Evolutionary conservation across 140 eudicot species (phyloP).

Genomic region (Bidens hawaiensis): DNA sequence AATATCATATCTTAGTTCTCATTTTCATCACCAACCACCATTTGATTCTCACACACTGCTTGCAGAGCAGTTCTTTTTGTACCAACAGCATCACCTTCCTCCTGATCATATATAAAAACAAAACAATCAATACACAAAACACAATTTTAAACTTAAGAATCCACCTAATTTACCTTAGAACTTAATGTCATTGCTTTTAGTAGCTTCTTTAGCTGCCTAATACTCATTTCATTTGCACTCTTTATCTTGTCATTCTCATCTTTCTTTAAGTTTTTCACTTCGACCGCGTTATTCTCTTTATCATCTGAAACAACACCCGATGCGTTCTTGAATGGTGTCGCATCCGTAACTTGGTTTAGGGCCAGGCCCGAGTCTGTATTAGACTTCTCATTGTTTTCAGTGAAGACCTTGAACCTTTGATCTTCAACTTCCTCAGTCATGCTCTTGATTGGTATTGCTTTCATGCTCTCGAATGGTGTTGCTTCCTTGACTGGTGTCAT

Average conservation of each 20-base stretch:
- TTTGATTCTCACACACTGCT: slow-evolving; percentile 32
- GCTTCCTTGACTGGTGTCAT: slow-evolving; percentile 23
- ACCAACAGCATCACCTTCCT: background rate
- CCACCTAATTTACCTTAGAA: slow-evolving; percentile 18
- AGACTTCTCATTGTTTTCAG: no score
- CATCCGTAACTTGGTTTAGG: no score
- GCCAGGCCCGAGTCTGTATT: no score
- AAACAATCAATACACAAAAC: background rate
- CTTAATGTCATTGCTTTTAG: slow-evolving; percentile 33
- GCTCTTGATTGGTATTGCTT: no score
- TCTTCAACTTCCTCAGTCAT: no score
- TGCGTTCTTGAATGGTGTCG: background rate
- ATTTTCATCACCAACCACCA: slow-evolving; percentile 27
- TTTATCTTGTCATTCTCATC: background rate
- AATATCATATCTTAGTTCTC: background rate
- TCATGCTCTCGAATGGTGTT: no score
- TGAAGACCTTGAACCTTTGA: no score
- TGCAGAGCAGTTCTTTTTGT: slow-evolving; percentile 39
- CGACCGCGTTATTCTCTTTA: slow-evolving; percentile 45
- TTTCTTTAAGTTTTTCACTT: slow-evolving; percentile 23
- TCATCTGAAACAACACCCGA: slow-evolving; percentile 27
- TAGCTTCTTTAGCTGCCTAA: slow-evolving; percentile 40
- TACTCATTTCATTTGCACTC: slow-evolving; percentile 14
- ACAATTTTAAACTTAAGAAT: background rate
- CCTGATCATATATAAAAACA: slow-evolving; percentile 17